Conservation (phyloP, 805 yeast species). For the Ogataea naganishii region DNA sequence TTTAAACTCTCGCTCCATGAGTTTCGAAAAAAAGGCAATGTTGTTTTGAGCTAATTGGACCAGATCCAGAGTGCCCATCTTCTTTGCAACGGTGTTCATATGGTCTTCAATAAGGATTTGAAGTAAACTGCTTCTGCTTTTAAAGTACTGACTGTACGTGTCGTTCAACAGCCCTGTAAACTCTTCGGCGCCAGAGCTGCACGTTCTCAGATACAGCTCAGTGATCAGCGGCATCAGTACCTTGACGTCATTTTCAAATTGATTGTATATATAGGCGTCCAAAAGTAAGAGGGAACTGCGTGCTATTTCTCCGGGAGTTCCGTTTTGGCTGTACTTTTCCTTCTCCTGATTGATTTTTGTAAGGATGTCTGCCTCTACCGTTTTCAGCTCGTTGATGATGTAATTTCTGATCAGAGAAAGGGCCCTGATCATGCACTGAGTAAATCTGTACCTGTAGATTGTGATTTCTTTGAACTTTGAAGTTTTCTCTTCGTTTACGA, state of each 20-base stretch:
- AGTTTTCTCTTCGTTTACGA: conserved; percentile 44
- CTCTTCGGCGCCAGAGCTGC: conserved; percentile 24
- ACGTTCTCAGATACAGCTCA: conserved; percentile 19
- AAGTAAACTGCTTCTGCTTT: conserved; percentile 42
- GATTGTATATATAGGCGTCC: conserved; percentile 59
- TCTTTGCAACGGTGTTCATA: conserved; percentile 7
- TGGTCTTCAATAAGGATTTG: conserved; percentile 25
- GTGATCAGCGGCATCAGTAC: conserved; percentile 12
- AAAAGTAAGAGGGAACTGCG: conserved; percentile 30
- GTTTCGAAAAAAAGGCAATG: conserved; percentile 48
- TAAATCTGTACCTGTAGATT: conserved; percentile 59
- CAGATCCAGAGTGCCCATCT: conserved; percentile 25
- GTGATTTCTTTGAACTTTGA: conserved; percentile 56
- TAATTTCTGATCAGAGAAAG: conserved; percentile 68
- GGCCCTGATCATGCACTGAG: conserved; percentile 78
- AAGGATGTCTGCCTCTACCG: conserved; percentile 18
- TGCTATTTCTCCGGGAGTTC: conserved; percentile 3
- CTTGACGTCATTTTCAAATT: conserved; percentile 35
- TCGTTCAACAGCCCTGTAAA: conserved; percentile 63
- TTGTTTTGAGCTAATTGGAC: conserved; percentile 57
- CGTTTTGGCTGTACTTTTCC: conserved; percentile 5
- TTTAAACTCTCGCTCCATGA: conserved; percentile 52
- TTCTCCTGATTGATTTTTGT: conserved; percentile 12
- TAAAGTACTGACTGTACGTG: conserved; percentile 55
- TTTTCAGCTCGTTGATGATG: conserved; percentile 35